Evolutionary conservation across 2,329 filamentous ascomycete genomes (phyloP), one percentile per base, ranked within the genome.

Genomic region (Torrubiellomyces zombiae): DNA sequence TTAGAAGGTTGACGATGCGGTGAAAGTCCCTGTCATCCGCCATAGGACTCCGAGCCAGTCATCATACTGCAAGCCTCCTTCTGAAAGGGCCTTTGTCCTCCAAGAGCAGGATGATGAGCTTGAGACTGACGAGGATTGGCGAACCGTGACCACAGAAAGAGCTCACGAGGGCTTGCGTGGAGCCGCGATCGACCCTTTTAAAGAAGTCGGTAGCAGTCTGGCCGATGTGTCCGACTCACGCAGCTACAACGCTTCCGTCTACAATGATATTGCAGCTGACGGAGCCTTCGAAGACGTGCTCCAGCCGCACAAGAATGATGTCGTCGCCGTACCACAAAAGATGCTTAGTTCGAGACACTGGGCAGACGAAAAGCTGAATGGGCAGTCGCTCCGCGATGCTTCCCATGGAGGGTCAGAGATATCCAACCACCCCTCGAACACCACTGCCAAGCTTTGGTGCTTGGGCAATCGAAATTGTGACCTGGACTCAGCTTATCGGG

Each of bases 211-310:
- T 7, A 58, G 51, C 32, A 63, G 58, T 28, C 33, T 63, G 13
- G 58, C 58, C 3, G 49, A 61, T 29, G 46, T 53, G 6, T 60
- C 58, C 1, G 56, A 60, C 21, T 32, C 28, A 10, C 31, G 33
- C 16, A 33, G 42, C 9, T 33, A 39, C 18, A 34, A 27, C 4
- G 39, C 40, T 5, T 33, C 30, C 8, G n/a, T n/a, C n/a, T n/a
- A n/a, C n/a, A n/a, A n/a, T n/a, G n/a, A n/a, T n/a, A n/a, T n/a
- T n/a, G n/a, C n/a, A n/a, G n/a, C n/a, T n/a, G n/a, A n/a, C 6
- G 9, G 14, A 6, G 7, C 5, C 5, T 8, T 27, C 7, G 15
- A 21, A 14, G 9, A 14, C 5, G n/a, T n/a, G n/a, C n/a, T n/a
- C n/a, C n/a, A n/a, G n/a, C n/a, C n/a, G n/a, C n/a, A n/a, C n/a